Evolutionary conservation across 2,329 filamentous ascomycete genomes (phyloP), one percentile per base, ranked within the genome.

Genomic region (Xylariales sp.): DNA sequence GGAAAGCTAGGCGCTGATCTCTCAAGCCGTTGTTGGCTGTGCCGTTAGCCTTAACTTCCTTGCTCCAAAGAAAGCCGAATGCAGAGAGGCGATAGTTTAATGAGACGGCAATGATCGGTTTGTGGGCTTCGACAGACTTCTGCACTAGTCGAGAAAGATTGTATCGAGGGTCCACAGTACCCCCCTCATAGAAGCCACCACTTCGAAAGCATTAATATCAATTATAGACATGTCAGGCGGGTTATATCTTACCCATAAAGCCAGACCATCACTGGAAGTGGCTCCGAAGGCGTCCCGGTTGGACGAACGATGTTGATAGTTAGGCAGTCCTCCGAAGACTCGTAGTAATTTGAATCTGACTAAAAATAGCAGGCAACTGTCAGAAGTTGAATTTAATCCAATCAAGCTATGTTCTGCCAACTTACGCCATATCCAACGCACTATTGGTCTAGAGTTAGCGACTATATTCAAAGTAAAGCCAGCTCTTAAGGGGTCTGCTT

Each of bases 101-200:
- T 6, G 59, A 66, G 11, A 74, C 66, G 1, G 57, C 69, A 24
- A 74, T 65, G 40, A 75, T 63, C 1, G 67, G 69, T 32, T 63
- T 68, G 38, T 61, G 61, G 14, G 67, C 64, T 8, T 57, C 49
- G 3, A 65, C 59, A 2, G 65, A 62, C 30, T 68, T 63, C n/a
- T 66, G 49, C 4, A 83, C 70, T 33, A 82, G 71, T 43, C 70
- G 75, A 16, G 71, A 74, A 39, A 80, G 60, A 49, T 83, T 82
- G 54, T 81, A 82, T 19, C 75, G 65, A 17, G 65, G 50, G 38
- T 76, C 70, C 46, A 48, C 17, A 57, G 46, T 43, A 5, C 47
- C 48, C 8, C 53, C 54, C 41, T 45, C 41, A 29, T 38, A 40
- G 15, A 55, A 52, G 6, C 52, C 59, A 14, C 59, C 59, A 2